Conservation (phyloP, 2,329 filamentous ascomycete genomes). For the Clathrospora elynae region DNA sequence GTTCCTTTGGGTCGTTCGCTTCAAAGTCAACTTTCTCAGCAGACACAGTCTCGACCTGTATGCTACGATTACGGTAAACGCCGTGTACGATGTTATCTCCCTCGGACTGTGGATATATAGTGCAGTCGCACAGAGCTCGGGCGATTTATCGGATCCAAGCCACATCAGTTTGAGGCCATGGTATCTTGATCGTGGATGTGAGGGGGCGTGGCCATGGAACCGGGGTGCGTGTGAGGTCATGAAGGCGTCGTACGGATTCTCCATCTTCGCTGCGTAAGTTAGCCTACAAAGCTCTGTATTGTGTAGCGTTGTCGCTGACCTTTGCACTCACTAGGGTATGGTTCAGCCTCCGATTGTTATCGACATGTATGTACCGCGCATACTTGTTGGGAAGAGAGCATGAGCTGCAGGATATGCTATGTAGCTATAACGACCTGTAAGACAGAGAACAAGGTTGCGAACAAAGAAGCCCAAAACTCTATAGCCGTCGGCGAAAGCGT, state of each 20-base stretch:
- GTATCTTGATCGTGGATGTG: conserved; percentile 24
- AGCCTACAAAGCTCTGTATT: too few species aligned
- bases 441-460: too few species aligned
- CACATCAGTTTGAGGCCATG: conserved; percentile 23
- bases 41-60: conserved; percentile 13
- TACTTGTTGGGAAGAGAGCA: conserved; percentile 17
- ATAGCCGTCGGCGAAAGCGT: too few species aligned
- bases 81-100: conserved; percentile 24
- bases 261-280: conserved; percentile 21
- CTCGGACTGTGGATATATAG: conserved; percentile 24
- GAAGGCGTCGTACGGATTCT: conserved; percentile 14
- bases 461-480: too few species aligned
- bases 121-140: conserved; percentile 13
- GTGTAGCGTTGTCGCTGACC: neutral
- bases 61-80: conserved; percentile 14
- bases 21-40: conserved; percentile 14
- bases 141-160: conserved; percentile 21
- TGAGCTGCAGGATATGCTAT: conserved; percentile 2
- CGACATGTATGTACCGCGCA: conserved; percentile 21
- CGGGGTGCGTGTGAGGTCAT: conserved; percentile 8
- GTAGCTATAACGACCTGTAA: neutral
- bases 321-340: conserved; percentile 7
- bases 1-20: conserved; percentile 18
- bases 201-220: conserved; percentile 5
- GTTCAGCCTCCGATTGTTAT: conserved; percentile 16